Evolutionary conservation across 306 rosid species (phyloP), one percentile per base, ranked within the genome.

Genomic region (Rosa persica): DNA sequence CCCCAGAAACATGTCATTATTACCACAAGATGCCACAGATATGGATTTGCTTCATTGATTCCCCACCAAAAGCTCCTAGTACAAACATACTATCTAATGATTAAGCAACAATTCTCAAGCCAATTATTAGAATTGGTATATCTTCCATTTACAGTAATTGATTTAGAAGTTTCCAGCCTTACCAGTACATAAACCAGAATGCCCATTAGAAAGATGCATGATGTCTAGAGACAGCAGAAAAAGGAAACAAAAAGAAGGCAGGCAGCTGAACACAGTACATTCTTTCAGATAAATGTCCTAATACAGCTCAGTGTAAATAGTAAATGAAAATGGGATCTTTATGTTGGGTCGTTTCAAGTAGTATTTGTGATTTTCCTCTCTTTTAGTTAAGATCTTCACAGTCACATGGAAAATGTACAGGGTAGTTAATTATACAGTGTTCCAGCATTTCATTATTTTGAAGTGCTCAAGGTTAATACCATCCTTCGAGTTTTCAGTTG

Each of bases 401-500:
- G 22, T 34, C 34, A 22, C 49, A 66, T 3, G 48, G 44, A 48
- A 77, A 51, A 42, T 8, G 55, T 16, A 52, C 20, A n/a, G 20
- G 25, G 70, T 20, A 68, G 10, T 74, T 46, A 64, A 46, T 27
- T 27, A 17, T 70, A 39, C 43, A 76, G 66, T 15, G 46, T 19
- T 17, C 51, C 36, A 47, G 61, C 9, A 30, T 20, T 42, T 23
- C 1, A 68, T 10, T 36, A 38, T 60, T 20, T 43, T 39, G 3
- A 19, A 72, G 72, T 27, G 51, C 38, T 20, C 43, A 43, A 47
- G 61, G 73, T 76, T 40, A 64, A 62, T 85, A 88, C 91, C 91
- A 58, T 88, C 89, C 80, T 83, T 88, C 1, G 88, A 81, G 81
- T 64, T 86, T 39, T 88, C 91, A 13, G 81, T 78, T 9, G 78